A percentile compares a stretch with the other conserved stretches of the same genome.
Conservation (phyloP, 2,329 filamentous ascomycete species). For the Talaromyces sp. region DNA sequence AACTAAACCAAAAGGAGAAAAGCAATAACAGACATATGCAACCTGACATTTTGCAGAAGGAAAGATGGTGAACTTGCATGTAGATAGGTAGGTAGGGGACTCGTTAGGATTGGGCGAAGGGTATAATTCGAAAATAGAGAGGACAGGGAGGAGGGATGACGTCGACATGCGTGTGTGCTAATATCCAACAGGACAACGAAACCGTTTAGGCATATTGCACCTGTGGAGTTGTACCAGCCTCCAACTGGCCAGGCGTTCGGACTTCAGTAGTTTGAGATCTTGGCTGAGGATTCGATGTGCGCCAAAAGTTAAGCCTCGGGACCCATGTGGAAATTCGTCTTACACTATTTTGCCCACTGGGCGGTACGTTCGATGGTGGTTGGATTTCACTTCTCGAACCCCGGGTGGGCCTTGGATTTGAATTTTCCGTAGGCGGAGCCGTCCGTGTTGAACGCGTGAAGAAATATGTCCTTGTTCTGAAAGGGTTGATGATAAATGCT, state of each 20-base stretch:
- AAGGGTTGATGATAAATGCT: conserved; percentile 29
- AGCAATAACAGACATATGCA: background rate
- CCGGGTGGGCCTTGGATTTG: conserved; percentile 17
- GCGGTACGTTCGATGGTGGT: background rate
- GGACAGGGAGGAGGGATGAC: background rate
- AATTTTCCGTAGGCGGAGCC: conserved; percentile 24
- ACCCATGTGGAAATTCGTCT: background rate
- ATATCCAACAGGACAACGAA: background rate
- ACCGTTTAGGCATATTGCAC: background rate
- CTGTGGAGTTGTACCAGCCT: conserved; percentile 17
- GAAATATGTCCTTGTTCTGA: conserved; percentile 32
- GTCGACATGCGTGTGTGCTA: background rate
- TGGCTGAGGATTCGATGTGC: background rate
- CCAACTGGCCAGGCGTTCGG: conserved; percentile 20
- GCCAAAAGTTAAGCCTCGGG: conserved; percentile 4
- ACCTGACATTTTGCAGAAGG: background rate
- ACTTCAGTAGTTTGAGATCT: background rate
- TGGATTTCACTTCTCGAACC: background rate
- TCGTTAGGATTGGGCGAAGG: conserved; percentile 1
- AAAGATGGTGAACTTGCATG: background rate
- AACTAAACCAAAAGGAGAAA: background rate
- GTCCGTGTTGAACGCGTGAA: conserved; percentile 32
- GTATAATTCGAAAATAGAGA: background rate
- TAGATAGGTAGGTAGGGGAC: background rate
- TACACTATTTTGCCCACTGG: background rate